Percentiles rank a stretch among this genome's conserved stretches.
Evolutionary conservation across 306 rosid species (phyloP).

Genomic region (Rosa rugosa): DNA sequence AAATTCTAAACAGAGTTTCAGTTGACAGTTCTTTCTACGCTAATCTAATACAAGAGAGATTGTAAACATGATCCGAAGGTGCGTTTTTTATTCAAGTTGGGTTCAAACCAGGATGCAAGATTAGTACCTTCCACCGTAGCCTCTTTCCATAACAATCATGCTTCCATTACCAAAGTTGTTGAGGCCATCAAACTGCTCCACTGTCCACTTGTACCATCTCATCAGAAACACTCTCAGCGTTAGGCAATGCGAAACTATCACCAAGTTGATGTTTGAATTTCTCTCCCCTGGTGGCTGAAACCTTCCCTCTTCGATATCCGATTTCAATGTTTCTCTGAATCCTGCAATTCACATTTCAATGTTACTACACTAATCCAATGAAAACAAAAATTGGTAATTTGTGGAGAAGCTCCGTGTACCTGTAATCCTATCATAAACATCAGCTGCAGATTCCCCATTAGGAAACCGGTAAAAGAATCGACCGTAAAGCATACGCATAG

Average conservation of each 20-base stretch:
- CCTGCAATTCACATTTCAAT: conserved; percentile 41
- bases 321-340: conserved; percentile 78
- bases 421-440: conserved; percentile 91
- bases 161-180: conserved; percentile 61
- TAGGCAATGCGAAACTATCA: conserved; percentile 75
- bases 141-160: conserved; percentile 73
- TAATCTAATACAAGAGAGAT: neutral
- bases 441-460: conserved; percentile 90
- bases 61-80: neutral
- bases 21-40: neutral
- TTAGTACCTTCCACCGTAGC: conserved; percentile 78
- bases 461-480: conserved; percentile 92
- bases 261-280: conserved; percentile 62
- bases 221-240: conserved; percentile 82
- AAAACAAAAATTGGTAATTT: neutral
- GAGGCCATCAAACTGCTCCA: conserved; percentile 66
- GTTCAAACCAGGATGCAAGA: neutral
- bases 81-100: neutral
- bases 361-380: neutral
- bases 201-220: conserved; percentile 97
- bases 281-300: conserved; percentile 70
- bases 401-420: conserved; percentile 32
- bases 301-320: conserved; percentile 77
- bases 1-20: neutral
- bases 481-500: conserved; percentile 56